Base-by-base conservation (phyloP, 768 basidiomycete species). In the Suillus brevipes region DNA sequence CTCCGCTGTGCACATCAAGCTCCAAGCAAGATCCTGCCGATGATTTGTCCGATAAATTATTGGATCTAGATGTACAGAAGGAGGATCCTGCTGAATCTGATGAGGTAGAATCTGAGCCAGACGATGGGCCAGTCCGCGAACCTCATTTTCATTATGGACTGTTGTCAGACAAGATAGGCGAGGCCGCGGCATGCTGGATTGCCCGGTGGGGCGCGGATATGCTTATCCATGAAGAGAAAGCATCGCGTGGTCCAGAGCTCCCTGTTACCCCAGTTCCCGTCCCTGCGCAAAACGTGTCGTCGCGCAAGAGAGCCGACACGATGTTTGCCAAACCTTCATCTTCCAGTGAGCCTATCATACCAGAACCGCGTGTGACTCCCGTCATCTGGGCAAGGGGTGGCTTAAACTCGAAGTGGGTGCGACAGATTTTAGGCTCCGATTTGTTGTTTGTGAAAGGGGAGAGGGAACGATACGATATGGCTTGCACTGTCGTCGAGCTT, bases 131-230 rank as follows among this genome's bases (percentile, higher is more conserved):
- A 2, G 62, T 64, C 7, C 71, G 65, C 25, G 68, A 71, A 16
- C 81, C 83, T 2, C 79, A 78, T 42, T 91, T 88, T 69, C 84
- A 88, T 72, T 97, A 97, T 71, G 95, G 95, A n/a, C 83, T 86
- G n/a, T 82, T 95, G 12, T 91, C 91, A 0, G 87, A 94, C 77
- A 96, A 94, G 79, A 92, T 97, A 63, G 95, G 95, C 14, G 94
- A 97, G 76, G 90, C 93, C 0, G 89, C 90, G 69, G 85, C 86
- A 3, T 93, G 91, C 74, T 98, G 95, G 94, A 80, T 97, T 20
- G 84, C 89, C 1, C 82, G 92, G 52, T 98, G 95, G 95, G 92
- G 89, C 0, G 73, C 78, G 14, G 95, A 97, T 72, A 82, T 97
- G 67, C 82, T 97, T n/a, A 71, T 72, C 10, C 81, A 84, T 38